phyloP scores from a whole-genome alignment of 1,139 yeast species.

The Diutina ranongensis region DNA sequence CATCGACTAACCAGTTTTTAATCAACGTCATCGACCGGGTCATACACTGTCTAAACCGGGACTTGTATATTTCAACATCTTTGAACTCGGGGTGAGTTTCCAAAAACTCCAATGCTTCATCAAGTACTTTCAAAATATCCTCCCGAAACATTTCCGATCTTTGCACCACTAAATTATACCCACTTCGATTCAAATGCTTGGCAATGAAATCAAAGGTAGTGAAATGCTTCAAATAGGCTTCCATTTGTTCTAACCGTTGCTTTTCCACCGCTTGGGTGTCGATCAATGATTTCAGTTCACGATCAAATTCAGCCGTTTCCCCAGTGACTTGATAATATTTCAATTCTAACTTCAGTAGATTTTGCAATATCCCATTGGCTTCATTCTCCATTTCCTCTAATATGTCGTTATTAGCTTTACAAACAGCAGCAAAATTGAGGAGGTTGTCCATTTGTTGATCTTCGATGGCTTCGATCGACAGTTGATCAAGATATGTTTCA shows the following conservation, averaged over 20 bases:
- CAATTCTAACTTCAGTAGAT: constrained; percentile 30
- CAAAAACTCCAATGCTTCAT: constrained; percentile 33
- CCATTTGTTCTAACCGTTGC: constrained; percentile 35
- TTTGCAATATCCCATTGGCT: constrained; percentile 27
- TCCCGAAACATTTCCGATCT: constrained; percentile 30
- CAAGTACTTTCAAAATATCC: constrained; percentile 46
- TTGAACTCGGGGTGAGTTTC: constrained; percentile 37
- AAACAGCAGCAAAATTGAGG: constrained; percentile 26
- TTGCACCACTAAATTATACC: constrained; percentile 50
- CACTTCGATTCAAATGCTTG: constrained; percentile 49
- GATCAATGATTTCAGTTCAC: constrained; percentile 42
- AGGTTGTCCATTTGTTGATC: constrained; percentile 3
- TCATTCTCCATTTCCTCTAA: constrained; percentile 28
- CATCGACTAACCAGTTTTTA: constrained; percentile 50
- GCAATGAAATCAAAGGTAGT: constrained; percentile 64
- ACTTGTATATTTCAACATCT: constrained; percentile 60
- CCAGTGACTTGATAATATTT: constrained; percentile 45
- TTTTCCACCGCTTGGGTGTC: constrained; percentile 37
- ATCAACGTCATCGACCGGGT: constrained; percentile 72
- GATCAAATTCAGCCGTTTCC: constrained; percentile 56
- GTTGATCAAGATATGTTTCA: background rate
- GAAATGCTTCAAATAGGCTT: constrained; percentile 45
- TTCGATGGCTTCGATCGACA: background rate
- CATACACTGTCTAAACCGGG: constrained; percentile 75
- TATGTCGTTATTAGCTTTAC: constrained; percentile 22